phyloP scores from a whole-genome alignment of 305 asterid species.

The Fraxinus sp. region DNA sequence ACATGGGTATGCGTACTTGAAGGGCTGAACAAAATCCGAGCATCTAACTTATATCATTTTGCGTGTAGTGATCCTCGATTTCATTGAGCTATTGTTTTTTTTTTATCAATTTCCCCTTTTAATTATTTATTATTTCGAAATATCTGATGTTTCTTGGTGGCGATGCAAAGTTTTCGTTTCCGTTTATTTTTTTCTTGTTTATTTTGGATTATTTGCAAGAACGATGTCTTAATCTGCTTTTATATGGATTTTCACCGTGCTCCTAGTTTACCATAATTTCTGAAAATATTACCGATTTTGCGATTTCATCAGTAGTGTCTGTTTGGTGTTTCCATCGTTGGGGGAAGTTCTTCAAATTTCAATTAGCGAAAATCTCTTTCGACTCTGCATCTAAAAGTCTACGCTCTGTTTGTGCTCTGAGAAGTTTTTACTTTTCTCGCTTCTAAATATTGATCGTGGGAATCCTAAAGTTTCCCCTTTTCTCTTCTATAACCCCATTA shows the following conservation, averaged over 20 bases:
- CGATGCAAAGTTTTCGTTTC: not conserved
- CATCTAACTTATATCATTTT: constrained; percentile 36
- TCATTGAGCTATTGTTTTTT: not conserved
- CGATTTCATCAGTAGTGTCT: not conserved
- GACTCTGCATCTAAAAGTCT: not conserved
- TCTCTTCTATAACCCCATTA: not conserved
- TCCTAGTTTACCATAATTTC: not conserved
- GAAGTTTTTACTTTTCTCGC: not conserved
- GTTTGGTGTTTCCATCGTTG: not conserved
- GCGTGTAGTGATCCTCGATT: constrained; percentile 42
- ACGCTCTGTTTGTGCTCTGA: not conserved
- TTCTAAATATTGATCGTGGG: not conserved
- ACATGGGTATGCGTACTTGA: not conserved
- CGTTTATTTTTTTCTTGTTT: not conserved
- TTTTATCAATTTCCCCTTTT: not conserved
- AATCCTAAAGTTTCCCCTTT: not conserved
- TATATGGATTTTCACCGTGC: not conserved
- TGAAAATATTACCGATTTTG: not conserved
- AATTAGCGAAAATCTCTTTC: not conserved
- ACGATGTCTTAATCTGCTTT: not conserved
- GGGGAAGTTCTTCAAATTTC: not conserved
- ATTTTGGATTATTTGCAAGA: not conserved
- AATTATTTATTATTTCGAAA: not conserved
- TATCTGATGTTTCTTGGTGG: not conserved
- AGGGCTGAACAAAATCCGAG: constrained; percentile 20